Evolutionary conservation across 2,329 filamentous ascomycete species (phyloP).

Genomic region (Botrytis pseudocinerea): DNA sequence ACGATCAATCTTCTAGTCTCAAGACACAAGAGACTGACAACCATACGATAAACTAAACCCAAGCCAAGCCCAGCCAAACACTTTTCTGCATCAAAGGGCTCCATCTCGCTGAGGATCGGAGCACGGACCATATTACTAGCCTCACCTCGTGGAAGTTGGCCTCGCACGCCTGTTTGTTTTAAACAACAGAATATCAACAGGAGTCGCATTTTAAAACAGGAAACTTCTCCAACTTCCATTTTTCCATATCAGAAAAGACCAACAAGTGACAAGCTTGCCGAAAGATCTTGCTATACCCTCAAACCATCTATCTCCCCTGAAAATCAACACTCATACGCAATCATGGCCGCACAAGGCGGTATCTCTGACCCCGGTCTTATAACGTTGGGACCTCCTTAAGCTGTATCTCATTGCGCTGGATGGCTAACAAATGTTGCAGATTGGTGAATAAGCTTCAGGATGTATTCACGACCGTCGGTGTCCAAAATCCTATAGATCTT

Average conservation of each 20-base stretch:
- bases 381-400: slow-evolving; percentile 50
- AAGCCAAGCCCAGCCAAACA: neutral
- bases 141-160: slow-evolving; percentile 21
- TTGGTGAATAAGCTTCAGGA: slow-evolving; percentile 99
- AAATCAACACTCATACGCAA: slow-evolving; percentile 14
- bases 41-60: neutral
- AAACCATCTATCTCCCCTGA: neutral
- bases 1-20: neutral
- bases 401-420: slow-evolving; percentile 32
- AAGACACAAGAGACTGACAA: neutral
- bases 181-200: slow-evolving; percentile 24
- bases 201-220: slow-evolving; percentile 8
- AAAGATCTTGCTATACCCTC: neutral
- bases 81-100: slow-evolving; percentile 4
- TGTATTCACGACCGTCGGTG: slow-evolving; percentile 97
- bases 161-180: slow-evolving; percentile 23
- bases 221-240: slow-evolving; percentile 5
- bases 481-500: slow-evolving; percentile 98
- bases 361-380: slow-evolving; percentile 68
- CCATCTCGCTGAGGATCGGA: neutral
- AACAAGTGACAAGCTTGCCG: neutral
- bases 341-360: slow-evolving; percentile 48
- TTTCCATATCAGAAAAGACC: slow-evolving; percentile 6
- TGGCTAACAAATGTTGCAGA: slow-evolving; percentile 45
- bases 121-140: slow-evolving; percentile 23